Conservation (phyloP, 164 flowering plant genomes). For the Aristolochia fimbriata region DNA sequence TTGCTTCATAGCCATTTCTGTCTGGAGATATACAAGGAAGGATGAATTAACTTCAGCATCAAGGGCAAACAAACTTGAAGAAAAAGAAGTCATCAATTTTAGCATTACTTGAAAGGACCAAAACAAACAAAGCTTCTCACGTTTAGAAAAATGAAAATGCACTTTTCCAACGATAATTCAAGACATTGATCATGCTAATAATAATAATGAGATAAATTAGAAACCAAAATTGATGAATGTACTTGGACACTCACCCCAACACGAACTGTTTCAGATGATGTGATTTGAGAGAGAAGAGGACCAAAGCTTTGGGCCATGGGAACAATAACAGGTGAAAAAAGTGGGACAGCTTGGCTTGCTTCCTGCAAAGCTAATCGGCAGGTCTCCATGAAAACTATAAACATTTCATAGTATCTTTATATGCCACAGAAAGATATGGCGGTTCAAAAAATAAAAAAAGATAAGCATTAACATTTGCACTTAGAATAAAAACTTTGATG, state of each 20-base stretch:
- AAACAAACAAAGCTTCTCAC: too few relatives aligned
- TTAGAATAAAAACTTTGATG: too few relatives aligned
- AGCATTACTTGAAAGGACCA: too few relatives aligned
- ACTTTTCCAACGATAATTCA: too few relatives aligned
- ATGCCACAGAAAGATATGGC: too few relatives aligned
- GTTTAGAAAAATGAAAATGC: too few relatives aligned
- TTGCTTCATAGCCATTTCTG: slow-evolving; percentile 88
- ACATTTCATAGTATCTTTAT: too few relatives aligned
- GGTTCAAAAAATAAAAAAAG: too few relatives aligned
- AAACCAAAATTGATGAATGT: neutral
- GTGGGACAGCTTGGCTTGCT: slow-evolving; percentile 73
- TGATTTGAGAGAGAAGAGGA: slow-evolving; percentile 71
- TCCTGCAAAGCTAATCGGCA: slow-evolving; percentile 35
- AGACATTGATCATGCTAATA: neutral
- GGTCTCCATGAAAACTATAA: neutral
- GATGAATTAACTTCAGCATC: neutral
- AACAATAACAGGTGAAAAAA: slow-evolving; percentile 89
- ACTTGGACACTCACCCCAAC: slow-evolving; percentile 51
- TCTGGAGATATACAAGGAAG: slow-evolving; percentile 31
- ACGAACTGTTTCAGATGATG: slow-evolving; percentile 68
- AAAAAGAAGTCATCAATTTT: too few relatives aligned
- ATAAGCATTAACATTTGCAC: too few relatives aligned
- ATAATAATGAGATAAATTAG: too few relatives aligned
- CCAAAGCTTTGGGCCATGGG: slow-evolving; percentile 94
- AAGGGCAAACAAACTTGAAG: too few relatives aligned